Evolutionary conservation across 2,329 filamentous ascomycete genomes (phyloP).

Genomic region (Fusarium napiforme): DNA sequence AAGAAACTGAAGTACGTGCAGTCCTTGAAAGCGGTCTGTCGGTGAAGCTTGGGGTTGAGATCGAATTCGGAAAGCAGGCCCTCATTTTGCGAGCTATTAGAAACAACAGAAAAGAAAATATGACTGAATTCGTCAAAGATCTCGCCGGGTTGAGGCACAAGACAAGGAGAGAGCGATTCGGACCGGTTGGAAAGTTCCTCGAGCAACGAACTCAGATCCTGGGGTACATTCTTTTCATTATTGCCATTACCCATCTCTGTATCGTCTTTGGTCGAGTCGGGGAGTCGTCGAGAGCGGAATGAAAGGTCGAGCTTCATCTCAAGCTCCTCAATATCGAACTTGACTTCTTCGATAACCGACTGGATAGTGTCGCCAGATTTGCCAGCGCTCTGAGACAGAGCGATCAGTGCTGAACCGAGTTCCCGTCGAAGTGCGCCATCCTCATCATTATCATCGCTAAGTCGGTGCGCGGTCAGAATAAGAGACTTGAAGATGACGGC

Average conservation of each 20-base stretch:
- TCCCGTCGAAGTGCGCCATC: slow-evolving; percentile 69
- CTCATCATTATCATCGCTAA: slow-evolving; percentile 65
- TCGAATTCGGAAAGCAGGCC: slow-evolving; percentile 63
- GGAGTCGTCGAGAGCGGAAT: slow-evolving; percentile 67
- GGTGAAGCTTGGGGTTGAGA: slow-evolving; percentile 64
- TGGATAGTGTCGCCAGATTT: slow-evolving; percentile 72
- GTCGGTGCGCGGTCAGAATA: slow-evolving; percentile 68
- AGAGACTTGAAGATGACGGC: slow-evolving; percentile 74
- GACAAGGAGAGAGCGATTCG: slow-evolving; percentile 60
- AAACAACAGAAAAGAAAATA: slow-evolving; percentile 66
- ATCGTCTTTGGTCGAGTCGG: slow-evolving; percentile 62
- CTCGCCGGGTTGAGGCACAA: slow-evolving; percentile 60
- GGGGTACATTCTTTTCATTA: slow-evolving; percentile 43
- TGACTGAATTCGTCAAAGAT: slow-evolving; percentile 69
- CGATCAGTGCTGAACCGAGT: slow-evolving; percentile 74
- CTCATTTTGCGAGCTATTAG: slow-evolving; percentile 54
- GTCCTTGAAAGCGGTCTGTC: slow-evolving; percentile 64
- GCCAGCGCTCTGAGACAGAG: slow-evolving; percentile 69
- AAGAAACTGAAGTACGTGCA: slow-evolving; percentile 81
- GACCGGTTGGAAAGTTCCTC: slow-evolving; percentile 52
- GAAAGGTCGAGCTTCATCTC: slow-evolving; percentile 80
- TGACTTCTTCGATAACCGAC: slow-evolving; percentile 72
- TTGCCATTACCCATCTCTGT: slow-evolving; percentile 48
- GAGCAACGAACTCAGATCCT: slow-evolving; percentile 55
- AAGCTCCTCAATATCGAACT: slow-evolving; percentile 78